These are phyloP conservation scores for Apiospora marii DNA, from an alignment of 2,329 filamentous ascomycete species.

Conservation along the genomic window DNA sequence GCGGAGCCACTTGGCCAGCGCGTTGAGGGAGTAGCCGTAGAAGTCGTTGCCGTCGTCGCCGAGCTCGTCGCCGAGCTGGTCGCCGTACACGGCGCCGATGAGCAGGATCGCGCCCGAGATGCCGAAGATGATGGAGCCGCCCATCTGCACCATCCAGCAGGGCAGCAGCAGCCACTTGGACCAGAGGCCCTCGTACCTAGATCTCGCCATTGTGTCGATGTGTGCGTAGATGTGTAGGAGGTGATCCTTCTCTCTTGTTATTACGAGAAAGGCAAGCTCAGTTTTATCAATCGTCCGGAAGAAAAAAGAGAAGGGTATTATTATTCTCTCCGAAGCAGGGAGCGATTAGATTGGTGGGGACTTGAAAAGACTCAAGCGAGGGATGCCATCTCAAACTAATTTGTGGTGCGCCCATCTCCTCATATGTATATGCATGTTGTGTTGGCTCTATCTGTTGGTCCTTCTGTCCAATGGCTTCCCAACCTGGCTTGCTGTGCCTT, in stretches of 20 bases:
- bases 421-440: neutral
- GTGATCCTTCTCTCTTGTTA: neutral
- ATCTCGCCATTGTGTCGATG: neutral
- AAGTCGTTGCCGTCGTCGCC: slow-evolving; percentile 13
- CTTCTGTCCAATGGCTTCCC: neutral
- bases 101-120: slow-evolving; percentile 28
- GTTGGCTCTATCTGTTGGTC: neutral
- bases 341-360: neutral
- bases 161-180: slow-evolving; percentile 33
- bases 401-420: neutral
- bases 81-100: slow-evolving; percentile 21
- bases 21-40: slow-evolving; percentile 25
- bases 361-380: neutral
- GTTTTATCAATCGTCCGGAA: neutral
- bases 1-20: slow-evolving; percentile 23
- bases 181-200: slow-evolving; percentile 31
- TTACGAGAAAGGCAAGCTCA: neutral
- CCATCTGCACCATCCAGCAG: slow-evolving; percentile 32
- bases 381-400: neutral
- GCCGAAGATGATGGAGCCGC: slow-evolving; percentile 25
- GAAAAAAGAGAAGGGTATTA: neutral
- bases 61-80: slow-evolving; percentile 20
- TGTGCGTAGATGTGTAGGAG: neutral
- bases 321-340: too few relatives aligned
- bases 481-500: neutral